A percentile compares a stretch with the other conserved stretches of the same genome.
Conservation (phyloP, 2,329 filamentous ascomycete genomes). For the Microascus cirrosus region DNA sequence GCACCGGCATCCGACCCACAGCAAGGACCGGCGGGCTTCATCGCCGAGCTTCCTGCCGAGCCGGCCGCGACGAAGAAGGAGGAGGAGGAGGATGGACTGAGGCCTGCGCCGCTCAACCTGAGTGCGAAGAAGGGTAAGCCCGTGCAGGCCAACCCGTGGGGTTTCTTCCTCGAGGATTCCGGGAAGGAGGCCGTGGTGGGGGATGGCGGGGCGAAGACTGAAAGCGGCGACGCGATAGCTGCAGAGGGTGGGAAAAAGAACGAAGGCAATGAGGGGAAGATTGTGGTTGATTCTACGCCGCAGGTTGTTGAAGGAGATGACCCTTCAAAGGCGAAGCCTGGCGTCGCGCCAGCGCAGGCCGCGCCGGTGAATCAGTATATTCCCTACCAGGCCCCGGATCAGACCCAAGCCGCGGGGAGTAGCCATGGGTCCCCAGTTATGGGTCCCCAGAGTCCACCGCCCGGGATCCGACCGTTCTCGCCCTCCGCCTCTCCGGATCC, state of each 20-base stretch:
- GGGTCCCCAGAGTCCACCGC: background rate
- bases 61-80: background rate
- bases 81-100: background rate
- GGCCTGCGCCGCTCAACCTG: background rate
- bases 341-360: background rate
- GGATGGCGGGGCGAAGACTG: background rate
- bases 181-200: background rate
- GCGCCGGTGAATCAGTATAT: background rate
- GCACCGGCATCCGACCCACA: background rate
- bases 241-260: background rate
- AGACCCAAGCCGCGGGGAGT: background rate
- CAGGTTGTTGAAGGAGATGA: background rate
- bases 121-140: background rate
- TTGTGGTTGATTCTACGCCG: background rate
- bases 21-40: background rate
- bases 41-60: slow-evolving; percentile 1
- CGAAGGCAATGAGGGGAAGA: background rate
- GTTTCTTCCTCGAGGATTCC: slow-evolving; percentile 9
- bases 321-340: background rate
- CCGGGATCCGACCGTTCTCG: background rate
- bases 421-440: background rate
- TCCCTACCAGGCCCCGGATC: background rate
- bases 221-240: no score
- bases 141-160: slow-evolving; percentile 8
- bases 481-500: background rate